Conservation (phyloP, 164 flowering plant species). For the Santalum album region DNA sequence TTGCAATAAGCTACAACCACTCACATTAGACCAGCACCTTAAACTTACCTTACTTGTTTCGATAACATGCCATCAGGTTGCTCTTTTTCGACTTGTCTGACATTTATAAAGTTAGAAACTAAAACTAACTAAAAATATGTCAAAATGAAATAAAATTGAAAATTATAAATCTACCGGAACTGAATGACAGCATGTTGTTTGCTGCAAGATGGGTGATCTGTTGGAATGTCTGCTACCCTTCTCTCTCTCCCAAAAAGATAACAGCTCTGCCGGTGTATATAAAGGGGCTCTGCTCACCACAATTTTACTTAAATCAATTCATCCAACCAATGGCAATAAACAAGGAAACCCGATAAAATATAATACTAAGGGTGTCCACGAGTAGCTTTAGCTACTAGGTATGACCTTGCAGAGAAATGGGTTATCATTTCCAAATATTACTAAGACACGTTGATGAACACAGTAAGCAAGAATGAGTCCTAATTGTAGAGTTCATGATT, state of each 20-base stretch:
- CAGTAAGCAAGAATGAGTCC: no score
- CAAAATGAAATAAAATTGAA: slow-evolving; percentile 1
- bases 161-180: slow-evolving; percentile 40
- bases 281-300: slow-evolving; percentile 67
- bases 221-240: slow-evolving; percentile 90
- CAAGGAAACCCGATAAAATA: no score
- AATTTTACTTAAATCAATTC: background rate
- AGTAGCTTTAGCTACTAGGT: no score
- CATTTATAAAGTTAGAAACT: slow-evolving; percentile 6
- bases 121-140: slow-evolving; percentile 2
- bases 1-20: background rate
- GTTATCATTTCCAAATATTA: no score
- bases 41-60: slow-evolving; percentile 65
- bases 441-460: no score
- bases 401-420: no score
- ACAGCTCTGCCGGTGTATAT: slow-evolving; percentile 89
- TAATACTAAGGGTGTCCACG: no score
- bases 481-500: no score
- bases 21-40: background rate
- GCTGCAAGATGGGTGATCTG: slow-evolving; percentile 99
- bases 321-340: no score
- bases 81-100: slow-evolving; percentile 86
- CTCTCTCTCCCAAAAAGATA: slow-evolving; percentile 98
- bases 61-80: slow-evolving; percentile 66
- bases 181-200: slow-evolving; percentile 96